These are phyloP conservation scores for Suhomyces sp. DNA, from an alignment of 805 yeast genomes.

Conservation along the genomic window DNA sequence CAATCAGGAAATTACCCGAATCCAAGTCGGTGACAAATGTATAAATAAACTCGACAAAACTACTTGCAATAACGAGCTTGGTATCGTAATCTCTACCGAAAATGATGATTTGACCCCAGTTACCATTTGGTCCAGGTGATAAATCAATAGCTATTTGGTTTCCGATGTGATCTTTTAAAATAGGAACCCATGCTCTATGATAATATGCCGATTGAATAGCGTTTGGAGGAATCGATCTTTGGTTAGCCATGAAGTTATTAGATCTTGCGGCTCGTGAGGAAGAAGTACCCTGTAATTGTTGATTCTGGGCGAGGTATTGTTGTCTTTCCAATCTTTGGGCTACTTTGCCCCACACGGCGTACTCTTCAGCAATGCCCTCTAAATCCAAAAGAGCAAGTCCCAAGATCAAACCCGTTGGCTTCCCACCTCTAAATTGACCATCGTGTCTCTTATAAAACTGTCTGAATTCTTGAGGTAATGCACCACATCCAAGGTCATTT, in stretches of 20 bases:
- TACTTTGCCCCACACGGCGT: slow-evolving; percentile 42
- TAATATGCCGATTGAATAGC: slow-evolving; percentile 36
- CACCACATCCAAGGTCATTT: slow-evolving; percentile 42
- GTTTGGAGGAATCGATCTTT: slow-evolving; percentile 39
- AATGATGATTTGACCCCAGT: slow-evolving; percentile 86
- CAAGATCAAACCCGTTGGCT: slow-evolving; percentile 46
- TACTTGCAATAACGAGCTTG: slow-evolving; percentile 72
- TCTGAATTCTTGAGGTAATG: slow-evolving; percentile 44
- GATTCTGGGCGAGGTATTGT: slow-evolving; percentile 28
- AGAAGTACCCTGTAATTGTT: slow-evolving; percentile 18
- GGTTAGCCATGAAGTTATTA: slow-evolving; percentile 31
- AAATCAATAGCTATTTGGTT: slow-evolving; percentile 90
- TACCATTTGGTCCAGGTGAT: slow-evolving; percentile 63
- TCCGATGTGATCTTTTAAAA: slow-evolving; percentile 84
- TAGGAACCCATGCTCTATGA: slow-evolving; percentile 73
- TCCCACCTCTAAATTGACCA: slow-evolving; percentile 46
- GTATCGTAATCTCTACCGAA: slow-evolving; percentile 94
- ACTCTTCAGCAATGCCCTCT: slow-evolving; percentile 43
- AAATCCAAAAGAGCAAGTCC: slow-evolving; percentile 44
- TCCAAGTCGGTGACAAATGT: slow-evolving; percentile 41
- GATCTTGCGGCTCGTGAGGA: slow-evolving; percentile 15
- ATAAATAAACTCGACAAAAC: slow-evolving; percentile 41
- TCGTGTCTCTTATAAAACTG: slow-evolving; percentile 47
- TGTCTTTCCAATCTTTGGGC: slow-evolving; percentile 41
- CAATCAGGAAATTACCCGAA: slow-evolving; percentile 41